phyloP scores from a whole-genome alignment of 169 alveolate genomes.

The Amoebophrya sp. region DNA sequence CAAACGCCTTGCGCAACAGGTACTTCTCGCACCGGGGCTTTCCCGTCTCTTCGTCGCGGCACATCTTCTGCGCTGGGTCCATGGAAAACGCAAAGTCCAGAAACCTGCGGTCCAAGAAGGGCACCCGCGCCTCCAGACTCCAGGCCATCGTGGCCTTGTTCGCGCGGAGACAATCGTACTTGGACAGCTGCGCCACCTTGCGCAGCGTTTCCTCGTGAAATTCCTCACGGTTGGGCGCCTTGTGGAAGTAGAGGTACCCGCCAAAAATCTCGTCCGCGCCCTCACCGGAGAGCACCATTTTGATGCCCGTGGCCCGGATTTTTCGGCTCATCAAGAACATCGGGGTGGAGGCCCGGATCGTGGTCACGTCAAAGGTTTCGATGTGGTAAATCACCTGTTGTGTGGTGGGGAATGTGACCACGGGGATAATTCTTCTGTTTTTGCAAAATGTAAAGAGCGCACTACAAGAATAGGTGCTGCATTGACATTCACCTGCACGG shows the following conservation, averaged over 20 bases:
- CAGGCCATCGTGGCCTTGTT: conserved; percentile 72
- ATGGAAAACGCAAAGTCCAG: conserved; percentile 59
- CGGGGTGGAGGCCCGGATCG: conserved; percentile 79
- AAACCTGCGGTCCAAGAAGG: conserved; percentile 64
- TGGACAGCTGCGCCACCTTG: conserved; percentile 61
- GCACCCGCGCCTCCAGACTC: conserved; percentile 80
- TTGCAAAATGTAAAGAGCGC: conserved; percentile 35
- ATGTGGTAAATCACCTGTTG: conserved; percentile 65
- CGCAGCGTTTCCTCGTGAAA: conserved; percentile 67
- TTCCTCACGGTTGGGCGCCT: conserved; percentile 65
- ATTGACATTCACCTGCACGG: no score
- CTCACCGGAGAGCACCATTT: conserved; percentile 72
- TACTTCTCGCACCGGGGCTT: conserved; percentile 58
- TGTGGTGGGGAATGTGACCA: background rate
- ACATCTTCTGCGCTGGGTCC: conserved; percentile 57
- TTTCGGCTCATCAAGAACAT: conserved; percentile 66
- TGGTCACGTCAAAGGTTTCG: conserved; percentile 75
- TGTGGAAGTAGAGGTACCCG: conserved; percentile 74
- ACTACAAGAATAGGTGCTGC: conserved; percentile 40
- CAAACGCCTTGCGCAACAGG: conserved; percentile 66
- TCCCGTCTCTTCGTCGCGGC: conserved; percentile 34
- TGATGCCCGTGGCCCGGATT: conserved; percentile 60
- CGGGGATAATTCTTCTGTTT: background rate
- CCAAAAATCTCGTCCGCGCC: conserved; percentile 80
- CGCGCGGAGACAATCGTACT: conserved; percentile 69